Conservation (phyloP, 441 rosid genomes). For the Populus hybrid region DNA sequence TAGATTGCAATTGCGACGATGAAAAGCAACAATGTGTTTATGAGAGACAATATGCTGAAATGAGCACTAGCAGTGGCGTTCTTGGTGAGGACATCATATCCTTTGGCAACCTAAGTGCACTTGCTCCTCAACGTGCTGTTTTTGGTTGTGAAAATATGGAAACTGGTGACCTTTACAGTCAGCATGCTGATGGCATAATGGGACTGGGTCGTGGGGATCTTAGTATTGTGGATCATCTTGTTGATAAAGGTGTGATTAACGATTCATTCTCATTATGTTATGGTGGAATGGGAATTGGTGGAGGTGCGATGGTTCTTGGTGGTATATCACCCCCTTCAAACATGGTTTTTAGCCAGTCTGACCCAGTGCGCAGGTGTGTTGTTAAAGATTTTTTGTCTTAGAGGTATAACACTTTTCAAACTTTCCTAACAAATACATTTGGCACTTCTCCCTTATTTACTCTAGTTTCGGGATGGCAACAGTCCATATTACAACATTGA, state of each 20-base stretch:
- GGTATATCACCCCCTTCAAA: slow-evolving; percentile 60
- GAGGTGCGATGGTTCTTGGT: slow-evolving; percentile 97
- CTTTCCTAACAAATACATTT: slow-evolving; percentile 50
- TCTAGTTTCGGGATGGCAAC: slow-evolving; percentile 95
- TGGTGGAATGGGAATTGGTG: slow-evolving; percentile 93
- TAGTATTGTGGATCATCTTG: slow-evolving; percentile 86
- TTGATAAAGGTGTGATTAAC: slow-evolving; percentile 65
- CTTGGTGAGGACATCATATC: slow-evolving; percentile 79
- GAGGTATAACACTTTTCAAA: slow-evolving; percentile 10
- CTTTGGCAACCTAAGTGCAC: slow-evolving; percentile 76
- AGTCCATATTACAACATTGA: slow-evolving; percentile 95
- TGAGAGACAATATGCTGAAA: slow-evolving; percentile 89
- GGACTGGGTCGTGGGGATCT: slow-evolving; percentile 91
- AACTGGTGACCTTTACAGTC: slow-evolving; percentile 89
- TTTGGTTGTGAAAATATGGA: slow-evolving; percentile 90
- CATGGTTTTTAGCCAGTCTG: slow-evolving; percentile 65
- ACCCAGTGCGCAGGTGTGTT: slow-evolving; percentile 77
- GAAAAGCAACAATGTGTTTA: slow-evolving; percentile 63
- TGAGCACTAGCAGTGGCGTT: slow-evolving; percentile 88
- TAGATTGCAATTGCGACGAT: slow-evolving; percentile 69
- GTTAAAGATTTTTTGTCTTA: slow-evolving; percentile 10
- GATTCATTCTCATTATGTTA: slow-evolving; percentile 88
- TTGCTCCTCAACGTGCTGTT: slow-evolving; percentile 69
- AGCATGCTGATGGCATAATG: slow-evolving; percentile 92
- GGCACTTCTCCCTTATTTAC: slow-evolving; percentile 85